Conservation (phyloP, 108 stramenopile species). For the Stephanodiscus minutulus region DNA sequence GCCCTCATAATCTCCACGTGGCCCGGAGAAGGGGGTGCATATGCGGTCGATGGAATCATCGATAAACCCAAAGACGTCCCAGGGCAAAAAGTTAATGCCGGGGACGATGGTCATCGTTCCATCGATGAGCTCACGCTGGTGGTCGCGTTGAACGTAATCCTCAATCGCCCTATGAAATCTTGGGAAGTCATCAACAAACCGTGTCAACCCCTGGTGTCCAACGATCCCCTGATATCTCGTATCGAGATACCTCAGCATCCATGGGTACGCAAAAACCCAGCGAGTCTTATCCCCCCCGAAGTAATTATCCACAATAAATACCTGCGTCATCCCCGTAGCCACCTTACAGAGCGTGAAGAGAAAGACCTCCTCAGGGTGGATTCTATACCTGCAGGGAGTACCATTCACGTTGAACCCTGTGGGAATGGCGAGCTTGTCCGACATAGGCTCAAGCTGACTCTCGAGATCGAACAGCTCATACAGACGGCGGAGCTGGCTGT, state of each 20-base stretch:
- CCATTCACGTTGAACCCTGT: too few species aligned
- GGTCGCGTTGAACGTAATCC: not conserved
- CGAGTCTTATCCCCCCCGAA: conserved; percentile 3
- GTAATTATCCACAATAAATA: not conserved
- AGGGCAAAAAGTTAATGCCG: not conserved
- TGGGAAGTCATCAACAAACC: not conserved
- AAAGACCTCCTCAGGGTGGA: not conserved
- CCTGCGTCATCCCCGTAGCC: not conserved
- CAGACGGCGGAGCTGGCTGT: too few species aligned
- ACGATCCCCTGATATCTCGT: not conserved
- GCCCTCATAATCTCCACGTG: conserved; percentile 28
- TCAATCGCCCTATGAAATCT: conserved; percentile 1
- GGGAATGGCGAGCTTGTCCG: too few species aligned
- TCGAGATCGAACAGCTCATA: too few species aligned
- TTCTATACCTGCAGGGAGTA: too few species aligned
- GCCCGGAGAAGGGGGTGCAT: conserved; percentile 22
- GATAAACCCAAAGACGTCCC: conserved; percentile 27
- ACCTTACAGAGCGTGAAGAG: not conserved
- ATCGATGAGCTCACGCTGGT: not conserved
- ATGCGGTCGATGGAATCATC: conserved; percentile 21
- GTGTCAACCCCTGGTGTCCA: conserved; percentile 5
- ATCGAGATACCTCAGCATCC: conserved; percentile 8
- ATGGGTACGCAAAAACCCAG: not conserved
- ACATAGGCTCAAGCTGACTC: too few species aligned
- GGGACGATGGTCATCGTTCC: not conserved